Conservation (phyloP, 2,329 filamentous ascomycete genomes). For the Akanthomyces muscarius region DNA sequence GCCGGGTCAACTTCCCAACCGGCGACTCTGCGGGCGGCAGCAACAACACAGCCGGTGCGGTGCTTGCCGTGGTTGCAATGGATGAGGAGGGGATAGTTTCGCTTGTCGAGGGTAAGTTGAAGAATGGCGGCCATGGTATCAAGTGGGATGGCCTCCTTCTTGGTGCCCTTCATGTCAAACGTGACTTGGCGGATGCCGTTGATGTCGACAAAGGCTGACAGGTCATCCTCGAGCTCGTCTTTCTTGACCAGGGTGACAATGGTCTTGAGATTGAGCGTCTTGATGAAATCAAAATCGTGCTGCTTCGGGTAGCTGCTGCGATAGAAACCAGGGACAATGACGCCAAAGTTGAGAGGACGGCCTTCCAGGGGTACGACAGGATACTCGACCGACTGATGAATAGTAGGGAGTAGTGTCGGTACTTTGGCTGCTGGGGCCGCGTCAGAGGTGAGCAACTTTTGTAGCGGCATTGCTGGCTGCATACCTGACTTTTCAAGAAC, state of each 20-base stretch:
- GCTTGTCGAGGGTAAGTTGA: slow-evolving; percentile 63
- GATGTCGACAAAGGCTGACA: slow-evolving; percentile 57
- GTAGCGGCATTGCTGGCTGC: background rate
- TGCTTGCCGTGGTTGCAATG: slow-evolving; percentile 97
- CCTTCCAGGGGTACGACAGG: slow-evolving; percentile 26
- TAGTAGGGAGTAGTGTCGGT: background rate
- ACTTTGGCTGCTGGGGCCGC: background rate
- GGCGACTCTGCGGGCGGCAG: slow-evolving; percentile 68
- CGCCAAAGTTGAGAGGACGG: slow-evolving; percentile 68
- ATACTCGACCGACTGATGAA: slow-evolving; percentile 16
- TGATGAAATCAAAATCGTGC: slow-evolving; percentile 67
- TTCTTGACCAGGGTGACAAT: slow-evolving; percentile 68
- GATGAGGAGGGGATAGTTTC: slow-evolving; percentile 76
- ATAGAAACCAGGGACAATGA: slow-evolving; percentile 70
- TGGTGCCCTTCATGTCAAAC: slow-evolving; percentile 82
- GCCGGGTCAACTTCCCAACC: slow-evolving; percentile 61
- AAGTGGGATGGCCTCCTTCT: slow-evolving; percentile 67
- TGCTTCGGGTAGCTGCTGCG: slow-evolving; percentile 74
- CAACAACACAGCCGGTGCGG: slow-evolving; percentile 85
- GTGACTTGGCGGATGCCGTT: slow-evolving; percentile 69
- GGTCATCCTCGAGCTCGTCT: slow-evolving; percentile 50
- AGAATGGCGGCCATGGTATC: slow-evolving; percentile 68
- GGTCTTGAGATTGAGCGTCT: slow-evolving; percentile 67
- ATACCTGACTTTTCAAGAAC: slow-evolving; percentile 13
- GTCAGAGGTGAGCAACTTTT: background rate